Base-by-base conservation (phyloP, 768 basidiomycete genomes). In the Cystofilobasidium ferigula region DNA sequence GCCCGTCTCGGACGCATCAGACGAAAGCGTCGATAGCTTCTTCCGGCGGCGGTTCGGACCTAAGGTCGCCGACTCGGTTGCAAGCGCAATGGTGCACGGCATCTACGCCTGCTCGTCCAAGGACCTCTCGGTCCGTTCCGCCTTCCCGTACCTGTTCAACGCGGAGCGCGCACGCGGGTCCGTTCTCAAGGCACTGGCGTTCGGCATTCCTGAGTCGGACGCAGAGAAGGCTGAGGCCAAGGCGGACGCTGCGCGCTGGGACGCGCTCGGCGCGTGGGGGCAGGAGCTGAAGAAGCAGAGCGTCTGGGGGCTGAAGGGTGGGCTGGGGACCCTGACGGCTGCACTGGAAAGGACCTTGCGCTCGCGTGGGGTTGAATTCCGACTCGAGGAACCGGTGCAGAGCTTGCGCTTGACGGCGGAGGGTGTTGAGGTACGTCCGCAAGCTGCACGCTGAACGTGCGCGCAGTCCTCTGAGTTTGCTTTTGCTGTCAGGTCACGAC, bases 81-180 rank as follows among this genome's bases (percentile, higher is more conserved):
- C 87, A 47, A 89, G 81, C 38, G 86, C 93, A 0, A 78, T 95
- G 65, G 83, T 91, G 0, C 93, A 95, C 72, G 94, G 94, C 0
- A 87, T 98, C 63, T 97, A 97, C 73, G 91, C 90, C 1, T 83
- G 89, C 0, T 90, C 94, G 71, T 82, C 91, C 2, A 78, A 87
- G 2, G 71, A 78, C 45, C 76, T 98, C 22, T 89, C 88, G 66
- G 79, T 90, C 3, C 82, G 85, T 3, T 81, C 89, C 2, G 83
- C 89, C 1, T 89, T 95, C 72, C 86, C 88, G 0, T 77, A 79
- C 2, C 70, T 95, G 61, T 87, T 84, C 82, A 81, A 85, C 0
- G 80, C 84, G 0, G 89, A 84, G 59, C 74, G 79, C 26, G 85
- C 87, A 3, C 73, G 78, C 20, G 91, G 91, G 0, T 86, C 86